Evolutionary conservation across 2,329 filamentous ascomycete species (phyloP).

Genomic region (Alternaria atra): DNA sequence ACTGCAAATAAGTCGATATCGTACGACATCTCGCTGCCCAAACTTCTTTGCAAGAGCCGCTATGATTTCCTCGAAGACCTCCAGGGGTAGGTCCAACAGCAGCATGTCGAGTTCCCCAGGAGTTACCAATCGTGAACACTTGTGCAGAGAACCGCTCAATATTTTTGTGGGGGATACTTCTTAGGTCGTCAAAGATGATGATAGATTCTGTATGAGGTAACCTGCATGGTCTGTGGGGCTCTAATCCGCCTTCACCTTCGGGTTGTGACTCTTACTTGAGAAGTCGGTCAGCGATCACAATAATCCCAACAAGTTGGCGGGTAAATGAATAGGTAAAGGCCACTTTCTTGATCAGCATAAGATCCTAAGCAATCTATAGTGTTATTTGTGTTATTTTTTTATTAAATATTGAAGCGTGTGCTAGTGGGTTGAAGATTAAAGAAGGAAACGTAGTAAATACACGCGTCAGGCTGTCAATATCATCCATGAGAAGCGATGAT

Average conservation of each 20-base stretch:
- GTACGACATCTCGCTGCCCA: neutral
- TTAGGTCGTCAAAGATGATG: neutral
- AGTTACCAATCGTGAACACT: neutral
- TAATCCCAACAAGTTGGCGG: too few species aligned
- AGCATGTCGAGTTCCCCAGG: neutral
- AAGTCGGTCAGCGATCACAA: neutral
- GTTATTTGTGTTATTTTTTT: neutral
- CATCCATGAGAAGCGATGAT: neutral
- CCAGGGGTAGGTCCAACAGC: neutral
- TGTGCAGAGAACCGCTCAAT: neutral
- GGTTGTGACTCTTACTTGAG: neutral
- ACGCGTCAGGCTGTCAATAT: neutral
- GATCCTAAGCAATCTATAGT: too few species aligned
- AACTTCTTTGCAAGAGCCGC: neutral
- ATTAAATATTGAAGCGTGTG: neutral
- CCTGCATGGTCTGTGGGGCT: neutral
- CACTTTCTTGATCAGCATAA: neutral
- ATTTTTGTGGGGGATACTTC: neutral
- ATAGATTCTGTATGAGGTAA: neutral
- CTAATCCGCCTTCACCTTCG: neutral
- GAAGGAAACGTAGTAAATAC: neutral
- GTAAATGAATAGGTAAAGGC: neutral
- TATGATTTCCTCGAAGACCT: neutral
- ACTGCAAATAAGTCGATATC: neutral
- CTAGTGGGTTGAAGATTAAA: too few species aligned